Percentiles rank a stretch among this genome's conserved stretches.
These are phyloP conservation scores for Solanum ossicruentum DNA, from an alignment of 257 asterid species.

Conservation along the genomic window DNA sequence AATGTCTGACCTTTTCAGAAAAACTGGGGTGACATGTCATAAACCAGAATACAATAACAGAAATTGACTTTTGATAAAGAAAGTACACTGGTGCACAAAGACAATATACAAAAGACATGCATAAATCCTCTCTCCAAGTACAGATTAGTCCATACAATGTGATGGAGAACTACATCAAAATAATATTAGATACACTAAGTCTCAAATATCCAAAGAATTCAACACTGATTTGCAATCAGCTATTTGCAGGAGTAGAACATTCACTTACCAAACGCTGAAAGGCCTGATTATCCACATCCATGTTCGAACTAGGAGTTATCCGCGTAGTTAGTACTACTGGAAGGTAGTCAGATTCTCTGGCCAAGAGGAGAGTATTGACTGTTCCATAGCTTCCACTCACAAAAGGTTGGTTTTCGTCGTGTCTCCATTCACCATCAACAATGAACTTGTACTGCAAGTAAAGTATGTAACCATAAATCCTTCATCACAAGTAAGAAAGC, in stretches of 20 bases:
- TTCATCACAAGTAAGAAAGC: background rate
- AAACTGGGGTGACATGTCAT: background rate
- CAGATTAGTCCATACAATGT: background rate
- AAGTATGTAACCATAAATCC: background rate
- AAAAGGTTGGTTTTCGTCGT: slow-evolving; percentile 76
- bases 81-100: background rate
- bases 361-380: slow-evolving; percentile 67
- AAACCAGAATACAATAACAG: background rate
- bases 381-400: slow-evolving; percentile 58
- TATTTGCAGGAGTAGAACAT: background rate
- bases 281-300: slow-evolving; percentile 84
- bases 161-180: background rate
- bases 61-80: background rate
- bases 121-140: background rate
- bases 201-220: background rate
- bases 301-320: slow-evolving; percentile 53
- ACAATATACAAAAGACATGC: background rate
- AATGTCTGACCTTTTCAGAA: background rate
- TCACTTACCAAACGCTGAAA: slow-evolving; percentile 67
- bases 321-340: slow-evolving; percentile 40
- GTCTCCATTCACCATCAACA: slow-evolving; percentile 96
- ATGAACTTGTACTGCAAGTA: slow-evolving; percentile 77
- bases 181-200: background rate
- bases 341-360: slow-evolving; percentile 41
- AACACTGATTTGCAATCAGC: background rate